Base-by-base conservation (phyloP, 306 rosid species). In the Cucumis hystrix region DNA sequence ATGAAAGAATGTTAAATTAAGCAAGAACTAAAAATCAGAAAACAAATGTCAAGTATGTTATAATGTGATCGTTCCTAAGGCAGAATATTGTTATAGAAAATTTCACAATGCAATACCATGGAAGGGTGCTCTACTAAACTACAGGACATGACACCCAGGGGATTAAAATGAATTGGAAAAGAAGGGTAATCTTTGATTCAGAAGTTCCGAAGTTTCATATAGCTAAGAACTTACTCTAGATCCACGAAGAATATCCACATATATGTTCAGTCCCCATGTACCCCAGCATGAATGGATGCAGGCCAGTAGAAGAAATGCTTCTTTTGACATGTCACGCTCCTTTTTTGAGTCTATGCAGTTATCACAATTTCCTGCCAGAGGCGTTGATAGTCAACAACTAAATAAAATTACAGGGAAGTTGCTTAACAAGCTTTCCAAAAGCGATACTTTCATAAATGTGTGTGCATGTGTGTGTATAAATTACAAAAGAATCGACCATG, bases 221-320 rank as follows among this genome's bases (percentile, higher is more conserved):
- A 41, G 77, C 70, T 59, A 84, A 80, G 39, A 81, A 80, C 96
- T 89, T 84, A 93, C 97, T 76, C 93, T 91, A 79, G 98, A 93
- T 56, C 98, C 98, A 2, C 97, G 96, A 78, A 93, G 86, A 79
- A 93, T 71, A 84, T 93, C 98, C 78, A 89, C 81, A 49, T 91
- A 91, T 92, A 93, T 91, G 79, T 86, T 93, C 82, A 93, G 83
- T 77, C 97, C 98, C 97, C 97, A 89, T 55, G 57, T 87, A 0
- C 90, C 87, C 74, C 79, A 23, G 83, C 91, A 91, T 58, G 98
- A 91, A 67, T 79, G 89, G 80, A 93, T 85, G 90, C 97, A 89
- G 77, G 93, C 93, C 92, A 93, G 73, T 80, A 93, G 86, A 87
- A 93, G 97, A 90, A 88, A 93, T 55, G 87, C 92, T 87, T 93